Evolutionary conservation across 2,329 filamentous ascomycete species (phyloP).

Genomic region (Epichloe sylvatica): DNA sequence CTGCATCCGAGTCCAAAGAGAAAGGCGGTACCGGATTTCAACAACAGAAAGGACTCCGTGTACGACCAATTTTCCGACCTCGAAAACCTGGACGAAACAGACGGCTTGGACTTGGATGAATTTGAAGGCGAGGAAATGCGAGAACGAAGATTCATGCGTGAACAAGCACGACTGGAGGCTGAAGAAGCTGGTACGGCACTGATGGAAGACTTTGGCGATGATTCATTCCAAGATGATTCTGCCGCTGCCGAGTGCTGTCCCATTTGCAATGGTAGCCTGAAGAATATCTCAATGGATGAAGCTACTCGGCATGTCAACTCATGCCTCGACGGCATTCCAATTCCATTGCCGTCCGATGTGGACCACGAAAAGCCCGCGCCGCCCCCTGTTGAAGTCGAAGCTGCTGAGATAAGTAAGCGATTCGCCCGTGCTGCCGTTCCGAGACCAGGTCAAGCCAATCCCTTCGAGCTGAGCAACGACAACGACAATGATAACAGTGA

Average conservation of each 20-base stretch:
- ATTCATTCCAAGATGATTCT: conserved; percentile 18
- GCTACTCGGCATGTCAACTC: conserved; percentile 79
- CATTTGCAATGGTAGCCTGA: conserved; percentile 56
- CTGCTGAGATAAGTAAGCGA: conserved; percentile 34
- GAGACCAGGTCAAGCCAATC: conserved; percentile 67
- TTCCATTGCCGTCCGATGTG: conserved; percentile 35
- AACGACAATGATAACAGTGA: conserved; percentile 17
- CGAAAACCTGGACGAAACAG: conserved; percentile 28
- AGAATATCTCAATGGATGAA: conserved; percentile 47
- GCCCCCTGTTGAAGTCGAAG: conserved; percentile 18
- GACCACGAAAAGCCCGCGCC: conserved; percentile 7
- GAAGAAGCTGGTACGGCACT: conserved; percentile 35
- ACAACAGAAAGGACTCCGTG: conserved; percentile 16
- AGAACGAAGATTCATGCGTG: conserved; percentile 58
- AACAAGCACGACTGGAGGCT: conserved; percentile 54
- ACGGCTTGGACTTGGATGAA: conserved; percentile 40
- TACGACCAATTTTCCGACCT: conserved; percentile 22
- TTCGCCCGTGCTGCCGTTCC: conserved; percentile 57
- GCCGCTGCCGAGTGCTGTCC: conserved; percentile 44
- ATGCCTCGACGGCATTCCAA: conserved; percentile 72
- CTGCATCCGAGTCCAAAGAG: conserved; percentile 10
- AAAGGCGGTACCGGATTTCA: conserved; percentile 8
- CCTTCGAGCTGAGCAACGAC: conserved; percentile 42
- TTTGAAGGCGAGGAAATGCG: conserved; percentile 50
- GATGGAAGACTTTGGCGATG: conserved; percentile 21